Percentiles rank a stretch among this genome's conserved stretches.
Conservation (phyloP, 1,139 yeast species). For the Arxiozyma slooffiae region DNA sequence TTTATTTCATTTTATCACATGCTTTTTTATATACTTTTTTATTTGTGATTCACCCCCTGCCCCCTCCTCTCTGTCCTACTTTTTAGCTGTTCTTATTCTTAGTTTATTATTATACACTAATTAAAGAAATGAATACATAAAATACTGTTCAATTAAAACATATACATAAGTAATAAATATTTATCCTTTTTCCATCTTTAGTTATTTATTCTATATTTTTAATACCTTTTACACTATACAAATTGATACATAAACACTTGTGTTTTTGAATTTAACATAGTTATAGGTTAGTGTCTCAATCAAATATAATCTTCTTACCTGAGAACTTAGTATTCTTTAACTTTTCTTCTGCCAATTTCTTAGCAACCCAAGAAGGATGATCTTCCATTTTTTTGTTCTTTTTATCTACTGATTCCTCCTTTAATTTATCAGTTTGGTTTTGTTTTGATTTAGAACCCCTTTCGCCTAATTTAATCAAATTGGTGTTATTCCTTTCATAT, state of each 20-base stretch:
- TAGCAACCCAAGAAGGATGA: slow-evolving; percentile 98
- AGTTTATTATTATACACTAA: neutral
- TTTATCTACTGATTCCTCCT: neutral
- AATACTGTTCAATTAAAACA: no score
- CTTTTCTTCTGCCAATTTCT: slow-evolving; percentile 58
- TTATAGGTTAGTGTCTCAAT: no score
- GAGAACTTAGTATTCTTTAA: slow-evolving; percentile 55
- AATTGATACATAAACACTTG: neutral
- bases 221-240: neutral
- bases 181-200: no score
- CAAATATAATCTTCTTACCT: slow-evolving; percentile 77
- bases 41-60: no score
- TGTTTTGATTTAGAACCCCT: slow-evolving; percentile 8
- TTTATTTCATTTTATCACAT: no score
- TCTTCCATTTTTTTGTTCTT: slow-evolving; percentile 26
- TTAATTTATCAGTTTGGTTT: slow-evolving; percentile 5
- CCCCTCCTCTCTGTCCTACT: no score
- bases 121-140: neutral
- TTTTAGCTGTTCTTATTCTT: neutral
- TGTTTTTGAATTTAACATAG: no score
- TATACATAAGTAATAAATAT: no score
- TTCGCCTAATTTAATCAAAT: slow-evolving; percentile 12
- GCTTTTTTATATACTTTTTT: no score
- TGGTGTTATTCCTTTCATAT: slow-evolving; percentile 22
- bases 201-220: neutral